phyloP scores from a whole-genome alignment of 495 filamentous ascomycete species.

The Chlorociboria aeruginascens region DNA sequence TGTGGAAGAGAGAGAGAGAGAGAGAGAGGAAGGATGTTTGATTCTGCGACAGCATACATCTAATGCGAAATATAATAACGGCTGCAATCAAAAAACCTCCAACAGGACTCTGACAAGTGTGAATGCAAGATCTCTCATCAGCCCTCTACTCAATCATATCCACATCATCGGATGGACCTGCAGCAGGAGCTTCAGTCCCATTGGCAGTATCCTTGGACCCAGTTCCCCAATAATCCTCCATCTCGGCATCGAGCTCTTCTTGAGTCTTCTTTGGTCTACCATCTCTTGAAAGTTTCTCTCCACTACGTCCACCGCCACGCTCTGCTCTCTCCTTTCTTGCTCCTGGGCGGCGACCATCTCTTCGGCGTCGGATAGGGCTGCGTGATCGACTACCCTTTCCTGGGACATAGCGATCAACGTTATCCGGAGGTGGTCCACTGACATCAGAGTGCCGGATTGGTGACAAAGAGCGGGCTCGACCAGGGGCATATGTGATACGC shows the following conservation, averaged over 20 bases:
- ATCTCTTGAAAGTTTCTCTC: constrained; percentile 32
- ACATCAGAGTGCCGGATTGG: constrained; percentile 49
- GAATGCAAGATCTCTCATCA: constrained; percentile 1
- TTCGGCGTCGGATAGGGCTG: constrained; percentile 31
- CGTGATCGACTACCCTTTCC: constrained; percentile 39
- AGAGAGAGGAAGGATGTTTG: too few species aligned
- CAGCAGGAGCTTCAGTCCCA: constrained; percentile 14
- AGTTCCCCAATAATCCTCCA: constrained; percentile 64
- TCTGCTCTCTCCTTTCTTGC: constrained; percentile 30
- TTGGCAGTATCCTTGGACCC: constrained; percentile 7
- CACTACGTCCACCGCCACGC: constrained; percentile 25
- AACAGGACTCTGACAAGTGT: too few species aligned
- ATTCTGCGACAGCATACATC: too few species aligned
- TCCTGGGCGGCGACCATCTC: constrained; percentile 42
- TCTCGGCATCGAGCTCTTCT: constrained; percentile 66
- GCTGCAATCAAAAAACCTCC: too few species aligned
- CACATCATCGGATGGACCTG: constrained; percentile 20
- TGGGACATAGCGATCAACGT: constrained; percentile 80
- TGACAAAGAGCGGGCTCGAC: constrained; percentile 36
- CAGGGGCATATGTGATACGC: constrained; percentile 48
- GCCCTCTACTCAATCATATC: constrained; percentile 28
- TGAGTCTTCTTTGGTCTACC: constrained; percentile 64
- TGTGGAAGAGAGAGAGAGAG: too few species aligned
- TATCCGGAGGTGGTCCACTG: constrained; percentile 53
- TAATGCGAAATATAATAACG: too few species aligned